Conservation (phyloP, 2,329 filamentous ascomycete species). For the Bipolaris bicolor region DNA sequence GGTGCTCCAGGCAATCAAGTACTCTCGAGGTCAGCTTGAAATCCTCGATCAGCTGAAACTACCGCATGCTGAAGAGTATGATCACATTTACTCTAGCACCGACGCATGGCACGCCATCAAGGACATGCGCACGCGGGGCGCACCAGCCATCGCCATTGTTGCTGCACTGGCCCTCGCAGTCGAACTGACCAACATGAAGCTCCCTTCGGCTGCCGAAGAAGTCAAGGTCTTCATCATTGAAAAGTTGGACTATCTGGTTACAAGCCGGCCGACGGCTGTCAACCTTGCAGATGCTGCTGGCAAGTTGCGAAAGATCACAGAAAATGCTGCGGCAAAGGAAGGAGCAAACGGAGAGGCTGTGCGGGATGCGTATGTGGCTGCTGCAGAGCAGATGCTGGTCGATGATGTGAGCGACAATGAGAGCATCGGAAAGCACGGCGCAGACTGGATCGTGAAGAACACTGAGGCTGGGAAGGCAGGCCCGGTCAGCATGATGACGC, state of each 20-base stretch:
- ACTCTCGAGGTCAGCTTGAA: conserved; percentile 71
- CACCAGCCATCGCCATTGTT: conserved; percentile 97
- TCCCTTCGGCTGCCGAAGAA: conserved; percentile 63
- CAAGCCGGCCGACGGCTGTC: conserved; percentile 90
- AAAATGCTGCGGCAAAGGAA: conserved; percentile 54
- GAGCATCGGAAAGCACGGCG: conserved; percentile 81
- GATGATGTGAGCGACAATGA: conserved; percentile 89
- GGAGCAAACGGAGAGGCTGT: conserved; percentile 61
- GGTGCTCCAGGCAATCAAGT: conserved; percentile 78
- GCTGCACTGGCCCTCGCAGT: conserved; percentile 87
- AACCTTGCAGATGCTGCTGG: conserved; percentile 89
- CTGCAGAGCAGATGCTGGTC: conserved; percentile 84
- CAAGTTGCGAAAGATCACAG: conserved; percentile 73
- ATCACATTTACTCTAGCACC: conserved; percentile 70
- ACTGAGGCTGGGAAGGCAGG: conserved; percentile 56
- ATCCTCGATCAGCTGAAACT: conserved; percentile 85
- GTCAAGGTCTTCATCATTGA: conserved; percentile 72
- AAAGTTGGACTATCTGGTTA: conserved; percentile 84
- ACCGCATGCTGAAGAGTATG: conserved; percentile 80
- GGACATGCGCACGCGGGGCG: conserved; percentile 79
- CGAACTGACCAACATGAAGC: conserved; percentile 69
- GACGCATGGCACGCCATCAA: conserved; percentile 84
- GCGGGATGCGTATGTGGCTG: conserved; percentile 72
- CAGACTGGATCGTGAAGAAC: conserved; percentile 77
- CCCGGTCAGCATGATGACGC: conserved; percentile 83